These are phyloP conservation scores for Pythium grandisporangium DNA, from an alignment of 352 stramenopile species.

Conservation along the genomic window DNA sequence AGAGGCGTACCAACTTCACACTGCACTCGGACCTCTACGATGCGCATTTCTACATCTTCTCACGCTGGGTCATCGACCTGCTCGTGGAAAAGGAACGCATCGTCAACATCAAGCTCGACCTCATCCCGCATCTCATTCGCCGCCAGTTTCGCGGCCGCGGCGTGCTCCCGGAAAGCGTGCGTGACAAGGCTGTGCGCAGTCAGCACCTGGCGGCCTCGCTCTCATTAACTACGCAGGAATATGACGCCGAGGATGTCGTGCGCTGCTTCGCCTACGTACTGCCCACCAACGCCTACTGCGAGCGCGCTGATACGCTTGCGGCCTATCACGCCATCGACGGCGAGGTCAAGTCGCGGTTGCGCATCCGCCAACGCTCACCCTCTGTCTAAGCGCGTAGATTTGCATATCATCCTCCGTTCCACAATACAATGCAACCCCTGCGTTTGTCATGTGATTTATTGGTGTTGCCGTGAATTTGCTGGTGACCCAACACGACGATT, in stretches of 20 bases:
- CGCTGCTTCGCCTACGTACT: constrained; percentile 70
- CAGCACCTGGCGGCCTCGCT: constrained; percentile 55
- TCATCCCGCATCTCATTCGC: constrained; percentile 68
- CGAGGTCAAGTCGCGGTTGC: constrained; percentile 61
- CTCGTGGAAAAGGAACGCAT: constrained; percentile 81
- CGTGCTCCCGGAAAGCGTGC: constrained; percentile 43
- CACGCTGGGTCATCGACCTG: constrained; percentile 72
- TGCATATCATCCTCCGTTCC: no score
- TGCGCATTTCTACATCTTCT: constrained; percentile 80
- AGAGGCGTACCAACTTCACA: constrained; percentile 59
- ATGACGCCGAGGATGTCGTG: constrained; percentile 58
- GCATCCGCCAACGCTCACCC: constrained; percentile 51
- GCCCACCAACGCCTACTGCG: constrained; percentile 65
- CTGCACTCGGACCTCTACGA: constrained; percentile 79
- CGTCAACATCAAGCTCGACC: constrained; percentile 72
- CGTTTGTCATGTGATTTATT: no score
- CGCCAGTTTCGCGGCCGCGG: constrained; percentile 63
- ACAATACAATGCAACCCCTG: no score
- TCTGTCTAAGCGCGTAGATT: no score
- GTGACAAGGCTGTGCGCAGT: constrained; percentile 38
- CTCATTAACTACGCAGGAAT: constrained; percentile 37
- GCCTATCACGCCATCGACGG: constrained; percentile 68
- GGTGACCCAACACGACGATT: no score
- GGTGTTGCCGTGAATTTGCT: no score
- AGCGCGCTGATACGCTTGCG: constrained; percentile 64